Base-by-base conservation (phyloP, 2,329 filamentous ascomycete genomes). In the Paraconiothyrium brasiliense region DNA sequence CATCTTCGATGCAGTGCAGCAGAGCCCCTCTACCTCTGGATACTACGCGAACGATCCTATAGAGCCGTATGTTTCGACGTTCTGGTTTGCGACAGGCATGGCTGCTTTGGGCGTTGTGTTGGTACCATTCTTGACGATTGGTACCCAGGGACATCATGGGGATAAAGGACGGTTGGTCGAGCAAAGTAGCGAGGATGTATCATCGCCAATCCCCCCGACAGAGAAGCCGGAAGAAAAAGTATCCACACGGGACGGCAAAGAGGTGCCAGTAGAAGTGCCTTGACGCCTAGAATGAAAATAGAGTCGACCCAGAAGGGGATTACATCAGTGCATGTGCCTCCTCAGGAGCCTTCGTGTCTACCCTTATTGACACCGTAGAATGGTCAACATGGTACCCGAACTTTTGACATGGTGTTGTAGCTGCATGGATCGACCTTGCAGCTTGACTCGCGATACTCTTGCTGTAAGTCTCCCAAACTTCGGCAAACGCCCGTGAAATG, bases 101-200 rank as follows among this genome's bases (percentile, higher is more conserved):
- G 77, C 82, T 0, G 80, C 76, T 0, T 60, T 81, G 1, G 80
- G 82, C 13, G 63, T 86, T 2, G 64, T 81, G 0, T 76, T 87
- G 24, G 76, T 86, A 3, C 83, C 84, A 0, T 87, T 86, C 61
- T 76, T 89, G 65, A 80, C 75, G 6, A 78, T 88, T 14, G 80
- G 81, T 0, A 87, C 85, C 2, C 86, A 88, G 65, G 86, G 86
- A 0, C 72, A 76, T 58, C 76, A 76, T 2, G 73, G 67, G 8
- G 74, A 76, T 54, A 69, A 63, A 41, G 71, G 70, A 7, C 57
- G 69, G 20, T 11, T 58, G 49, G 32, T 22, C 20, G 49, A 52
- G 32, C n/a, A 5, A 14, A 39, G 20, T 30, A 50, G 48, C n/a
- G 48, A 50, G 16, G 30, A 22, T 4, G 32, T 35, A 11, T 32